Conservation (phyloP, 2,329 filamentous ascomycete genomes). For the Sclerotinia glacialis region DNA sequence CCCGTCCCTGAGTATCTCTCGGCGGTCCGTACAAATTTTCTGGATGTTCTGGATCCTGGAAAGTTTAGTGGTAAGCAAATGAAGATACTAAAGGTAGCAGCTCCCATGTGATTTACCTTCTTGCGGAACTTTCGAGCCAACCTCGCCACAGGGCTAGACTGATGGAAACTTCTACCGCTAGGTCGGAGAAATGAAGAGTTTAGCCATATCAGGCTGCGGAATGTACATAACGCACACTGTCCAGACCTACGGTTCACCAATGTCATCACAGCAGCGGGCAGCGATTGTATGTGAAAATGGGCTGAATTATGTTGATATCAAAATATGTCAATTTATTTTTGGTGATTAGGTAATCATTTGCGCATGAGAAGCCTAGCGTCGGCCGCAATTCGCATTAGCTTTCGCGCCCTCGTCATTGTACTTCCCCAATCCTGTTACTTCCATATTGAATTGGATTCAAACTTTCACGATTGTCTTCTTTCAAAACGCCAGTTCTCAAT, state of each 20-base stretch:
- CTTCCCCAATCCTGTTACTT: neutral
- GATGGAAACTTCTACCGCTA: constrained; percentile 16
- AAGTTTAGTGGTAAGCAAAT: neutral
- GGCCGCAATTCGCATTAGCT: constrained; percentile 7
- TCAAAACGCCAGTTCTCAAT: neutral
- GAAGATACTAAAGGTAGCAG: neutral
- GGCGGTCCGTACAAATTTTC: neutral
- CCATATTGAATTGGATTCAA: neutral
- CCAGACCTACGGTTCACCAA: constrained; percentile 40
- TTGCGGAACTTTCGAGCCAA: neutral
- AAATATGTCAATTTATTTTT: neutral
- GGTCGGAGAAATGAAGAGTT: constrained; percentile 26
- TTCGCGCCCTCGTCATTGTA: constrained; percentile 4
- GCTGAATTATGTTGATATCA: neutral
- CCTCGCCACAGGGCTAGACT: constrained; percentile 13
- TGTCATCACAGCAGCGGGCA: constrained; percentile 41
- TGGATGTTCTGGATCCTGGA: neutral
- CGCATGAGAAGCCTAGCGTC: neutral
- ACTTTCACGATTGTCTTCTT: neutral
- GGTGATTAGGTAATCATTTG: constrained; percentile 8
- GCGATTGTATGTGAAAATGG: neutral
- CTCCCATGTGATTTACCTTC: constrained; percentile 8
- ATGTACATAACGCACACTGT: constrained; percentile 44
- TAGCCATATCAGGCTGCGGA: constrained; percentile 39
- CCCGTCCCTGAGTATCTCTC: neutral